These are phyloP conservation scores for Diplosphaera chodatii DNA, from an alignment of 139 green algal genomes.

Conservation along the genomic window DNA sequence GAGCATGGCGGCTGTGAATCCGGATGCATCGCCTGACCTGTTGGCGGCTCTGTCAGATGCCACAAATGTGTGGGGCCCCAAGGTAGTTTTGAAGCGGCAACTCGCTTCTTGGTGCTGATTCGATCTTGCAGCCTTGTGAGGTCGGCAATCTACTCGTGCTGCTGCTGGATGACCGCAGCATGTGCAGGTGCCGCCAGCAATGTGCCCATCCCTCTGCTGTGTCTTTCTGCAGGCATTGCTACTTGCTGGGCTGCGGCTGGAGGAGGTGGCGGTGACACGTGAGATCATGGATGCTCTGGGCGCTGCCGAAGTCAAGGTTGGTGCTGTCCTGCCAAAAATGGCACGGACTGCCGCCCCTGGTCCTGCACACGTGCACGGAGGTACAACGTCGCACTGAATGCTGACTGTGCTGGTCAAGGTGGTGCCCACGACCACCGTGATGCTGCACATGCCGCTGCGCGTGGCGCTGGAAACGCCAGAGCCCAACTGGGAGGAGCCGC, in stretches of 20 bases:
- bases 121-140: too few species aligned
- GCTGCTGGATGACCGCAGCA: too few species aligned
- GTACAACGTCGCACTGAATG: too few species aligned
- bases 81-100: background rate
- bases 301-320: background rate
- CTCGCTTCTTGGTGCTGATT: too few species aligned
- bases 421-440: constrained; percentile 20
- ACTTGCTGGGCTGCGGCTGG: background rate
- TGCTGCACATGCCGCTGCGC: constrained; percentile 14
- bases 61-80: background rate
- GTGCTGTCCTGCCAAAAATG: background rate
- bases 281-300: constrained; percentile 4
- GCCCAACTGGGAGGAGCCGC: constrained; percentile 21
- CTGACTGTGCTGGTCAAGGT: constrained; percentile 18
- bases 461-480: constrained; percentile 12
- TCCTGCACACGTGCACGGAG: too few species aligned
- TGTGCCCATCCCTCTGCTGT: too few species aligned
- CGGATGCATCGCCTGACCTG: background rate
- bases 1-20: background rate
- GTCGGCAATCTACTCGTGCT: too few species aligned
- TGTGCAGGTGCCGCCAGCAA: too few species aligned
- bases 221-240: background rate
- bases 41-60: background rate
- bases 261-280: constrained; percentile 1
- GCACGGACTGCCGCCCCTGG: too few species aligned